Conservation (phyloP, 2,329 filamentous ascomycete genomes). For the Madurella fahalii region DNA sequence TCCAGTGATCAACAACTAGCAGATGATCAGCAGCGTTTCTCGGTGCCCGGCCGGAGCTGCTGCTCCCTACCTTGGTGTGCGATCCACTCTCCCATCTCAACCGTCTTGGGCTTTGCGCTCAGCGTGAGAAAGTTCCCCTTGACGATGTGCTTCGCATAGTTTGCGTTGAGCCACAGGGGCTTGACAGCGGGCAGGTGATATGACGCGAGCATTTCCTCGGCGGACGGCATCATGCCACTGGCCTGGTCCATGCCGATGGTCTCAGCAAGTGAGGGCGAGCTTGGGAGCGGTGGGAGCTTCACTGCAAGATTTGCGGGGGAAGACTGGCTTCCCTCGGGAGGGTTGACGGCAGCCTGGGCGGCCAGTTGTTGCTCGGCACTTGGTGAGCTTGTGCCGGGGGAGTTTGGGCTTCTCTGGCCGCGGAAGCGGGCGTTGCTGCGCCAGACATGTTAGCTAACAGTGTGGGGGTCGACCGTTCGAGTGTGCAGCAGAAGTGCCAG, state of each 20-base stretch:
- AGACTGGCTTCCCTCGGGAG: slow-evolving; percentile 48
- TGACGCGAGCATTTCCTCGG: slow-evolving; percentile 53
- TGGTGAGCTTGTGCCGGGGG: slow-evolving; percentile 19
- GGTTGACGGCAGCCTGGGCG: slow-evolving; percentile 38
- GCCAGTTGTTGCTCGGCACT: slow-evolving; percentile 15
- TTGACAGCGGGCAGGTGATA: slow-evolving; percentile 64
- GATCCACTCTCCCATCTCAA: slow-evolving; percentile 93
- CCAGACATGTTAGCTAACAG: slow-evolving; percentile 9
- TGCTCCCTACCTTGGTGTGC: slow-evolving; percentile 81
- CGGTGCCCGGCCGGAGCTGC: background rate
- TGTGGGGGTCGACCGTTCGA: background rate
- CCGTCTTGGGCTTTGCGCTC: slow-evolving; percentile 85
- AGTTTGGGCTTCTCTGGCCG: slow-evolving; percentile 27
- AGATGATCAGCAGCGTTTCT: slow-evolving; percentile 3
- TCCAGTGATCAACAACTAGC: slow-evolving; percentile 85
- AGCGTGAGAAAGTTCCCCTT: slow-evolving; percentile 98
- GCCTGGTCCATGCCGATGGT: slow-evolving; percentile 66
- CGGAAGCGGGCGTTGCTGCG: slow-evolving; percentile 27
- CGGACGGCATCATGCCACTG: slow-evolving; percentile 43
- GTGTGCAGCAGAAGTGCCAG: background rate
- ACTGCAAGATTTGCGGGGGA: slow-evolving; percentile 45
- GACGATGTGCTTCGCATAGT: slow-evolving; percentile 80
- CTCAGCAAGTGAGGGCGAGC: slow-evolving; percentile 60
- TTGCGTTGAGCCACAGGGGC: slow-evolving; percentile 70
- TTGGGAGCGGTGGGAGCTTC: slow-evolving; percentile 58